Percentiles rank a stretch among this genome's conserved stretches.
phyloP scores from a whole-genome alignment of 495 filamentous ascomycete species.

The Darksidea phi region DNA sequence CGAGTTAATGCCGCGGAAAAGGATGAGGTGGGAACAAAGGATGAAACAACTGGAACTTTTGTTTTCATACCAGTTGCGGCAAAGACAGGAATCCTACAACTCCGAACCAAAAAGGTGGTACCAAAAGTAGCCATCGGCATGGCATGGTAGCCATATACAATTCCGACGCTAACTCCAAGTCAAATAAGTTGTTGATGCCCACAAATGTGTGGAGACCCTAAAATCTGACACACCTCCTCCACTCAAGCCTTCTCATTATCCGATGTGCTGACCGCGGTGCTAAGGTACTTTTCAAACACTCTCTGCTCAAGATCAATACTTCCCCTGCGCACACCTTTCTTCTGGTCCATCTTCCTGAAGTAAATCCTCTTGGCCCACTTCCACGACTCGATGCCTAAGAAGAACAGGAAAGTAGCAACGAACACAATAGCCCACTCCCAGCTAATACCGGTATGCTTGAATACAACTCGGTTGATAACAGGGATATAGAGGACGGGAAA shows the following conservation, averaged over 20 bases:
- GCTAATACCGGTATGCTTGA: slow-evolving; percentile 69
- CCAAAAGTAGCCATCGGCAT: too few species aligned
- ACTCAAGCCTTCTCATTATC: slow-evolving; percentile 24
- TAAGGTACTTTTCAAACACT: slow-evolving; percentile 35
- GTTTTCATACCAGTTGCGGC: background rate
- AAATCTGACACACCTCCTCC: background rate
- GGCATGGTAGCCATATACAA: background rate
- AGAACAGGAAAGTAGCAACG: slow-evolving; percentile 57
- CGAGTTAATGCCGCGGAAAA: background rate
- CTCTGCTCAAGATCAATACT: slow-evolving; percentile 31
- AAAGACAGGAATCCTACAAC: too few species aligned
- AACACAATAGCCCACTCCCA: slow-evolving; percentile 74
- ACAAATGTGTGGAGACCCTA: too few species aligned
- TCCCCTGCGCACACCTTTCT: slow-evolving; percentile 8
- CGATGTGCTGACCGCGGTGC: slow-evolving; percentile 16
- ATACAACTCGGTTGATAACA: slow-evolving; percentile 63
- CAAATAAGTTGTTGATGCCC: background rate
- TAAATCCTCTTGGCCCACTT: slow-evolving; percentile 59
- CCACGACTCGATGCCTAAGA: slow-evolving; percentile 65
- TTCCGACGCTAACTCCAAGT: background rate
- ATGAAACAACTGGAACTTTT: too few species aligned
- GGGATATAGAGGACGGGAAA: slow-evolving; percentile 77
- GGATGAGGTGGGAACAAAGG: background rate
- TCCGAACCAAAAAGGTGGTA: too few species aligned
- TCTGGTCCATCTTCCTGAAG: slow-evolving; percentile 29